Evolutionary conservation across 768 basidiomycete species (phyloP).

Genomic region (Sarcomyxa edulis): DNA sequence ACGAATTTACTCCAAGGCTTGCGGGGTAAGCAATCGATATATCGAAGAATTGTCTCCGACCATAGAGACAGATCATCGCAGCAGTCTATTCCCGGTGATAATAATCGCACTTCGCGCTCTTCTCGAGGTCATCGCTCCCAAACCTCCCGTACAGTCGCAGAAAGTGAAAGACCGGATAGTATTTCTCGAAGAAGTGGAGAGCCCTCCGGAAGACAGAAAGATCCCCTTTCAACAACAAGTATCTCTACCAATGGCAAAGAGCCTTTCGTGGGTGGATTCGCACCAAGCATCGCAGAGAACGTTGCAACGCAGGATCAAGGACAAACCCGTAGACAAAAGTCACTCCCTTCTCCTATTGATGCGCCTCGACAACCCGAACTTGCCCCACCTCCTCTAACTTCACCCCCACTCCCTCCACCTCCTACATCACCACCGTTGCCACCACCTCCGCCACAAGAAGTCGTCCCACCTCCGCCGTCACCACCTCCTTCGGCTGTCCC

Average conservation of each 20-base stretch:
- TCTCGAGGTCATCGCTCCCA: conserved; percentile 47
- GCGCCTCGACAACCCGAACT: conserved; percentile 4
- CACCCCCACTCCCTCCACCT: conserved; percentile 14
- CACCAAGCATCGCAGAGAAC: conserved; percentile 2
- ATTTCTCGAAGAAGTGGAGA: conserved; percentile 37
- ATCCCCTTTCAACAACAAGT: conserved; percentile 16
- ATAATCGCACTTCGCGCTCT: conserved; percentile 52
- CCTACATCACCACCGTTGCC: conserved; percentile 13
- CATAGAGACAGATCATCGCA: conserved; percentile 48
- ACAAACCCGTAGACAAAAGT: conserved; percentile 7
- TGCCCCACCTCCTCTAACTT: conserved; percentile 4
- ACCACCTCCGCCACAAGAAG: conserved; percentile 8
- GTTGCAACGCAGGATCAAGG: conserved; percentile 6
- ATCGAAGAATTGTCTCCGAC: conserved; percentile 70
- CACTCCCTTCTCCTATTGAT: conserved; percentile 6
- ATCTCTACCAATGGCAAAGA: conserved; percentile 28
- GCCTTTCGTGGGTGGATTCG: conserved; percentile 50
- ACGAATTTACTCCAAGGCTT: conserved; percentile 89
- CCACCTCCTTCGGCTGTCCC: conserved; percentile 43
- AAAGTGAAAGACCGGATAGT: conserved; percentile 35
- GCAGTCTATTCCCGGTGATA: conserved; percentile 40
- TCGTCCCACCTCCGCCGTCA: conserved; percentile 14
- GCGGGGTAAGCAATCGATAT: conserved; percentile 86
- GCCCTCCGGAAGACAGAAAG: conserved; percentile 33
- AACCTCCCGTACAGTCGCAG: conserved; percentile 34